Percentiles rank a stretch among this genome's conserved stretches.
Evolutionary conservation across 1,284 basidiomycete species (phyloP).

Genomic region (Rhodotorula sp.): DNA sequence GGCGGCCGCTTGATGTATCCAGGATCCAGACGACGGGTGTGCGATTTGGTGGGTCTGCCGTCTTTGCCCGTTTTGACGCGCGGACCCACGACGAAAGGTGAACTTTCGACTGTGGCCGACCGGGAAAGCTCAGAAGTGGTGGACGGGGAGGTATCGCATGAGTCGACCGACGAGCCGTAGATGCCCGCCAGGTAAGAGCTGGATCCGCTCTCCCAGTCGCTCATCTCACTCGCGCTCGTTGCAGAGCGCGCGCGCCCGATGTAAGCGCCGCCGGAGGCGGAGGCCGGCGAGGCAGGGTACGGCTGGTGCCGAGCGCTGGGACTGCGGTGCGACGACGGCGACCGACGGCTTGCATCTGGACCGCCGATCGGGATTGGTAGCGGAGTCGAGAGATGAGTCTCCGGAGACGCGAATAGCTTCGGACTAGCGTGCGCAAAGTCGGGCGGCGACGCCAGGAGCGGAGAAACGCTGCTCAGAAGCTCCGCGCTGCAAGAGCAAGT

Average conservation of each 20-base stretch:
- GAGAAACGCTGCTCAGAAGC: too few relatives aligned
- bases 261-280: slow-evolving; percentile 7
- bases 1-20: slow-evolving; percentile 83
- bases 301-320: slow-evolving; percentile 28
- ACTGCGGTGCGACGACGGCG: slow-evolving; percentile 11
- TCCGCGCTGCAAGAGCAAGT: too few relatives aligned
- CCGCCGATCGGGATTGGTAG: background rate
- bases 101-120: background rate
- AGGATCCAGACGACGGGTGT: slow-evolving; percentile 45
- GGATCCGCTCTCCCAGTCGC: slow-evolving; percentile 25
- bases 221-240: slow-evolving; percentile 23
- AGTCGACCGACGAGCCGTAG: slow-evolving; percentile 15
- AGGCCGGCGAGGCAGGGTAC: slow-evolving; percentile 23
- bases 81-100: slow-evolving; percentile 7
- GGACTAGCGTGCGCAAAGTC: background rate
- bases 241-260: slow-evolving; percentile 14
- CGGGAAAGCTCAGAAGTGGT: slow-evolving; percentile 2
- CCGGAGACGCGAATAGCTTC: background rate
- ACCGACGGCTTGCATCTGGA: background rate
- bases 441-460: background rate
- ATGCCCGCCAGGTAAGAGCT: slow-evolving; percentile 4
- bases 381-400: background rate
- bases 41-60: slow-evolving; percentile 27
- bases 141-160: slow-evolving; percentile 1
- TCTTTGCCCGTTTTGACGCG: slow-evolving; percentile 7